Percentiles rank a stretch among this genome's conserved stretches.
phyloP scores from a whole-genome alignment of 2,329 filamentous ascomycete species.

The Cytospora piceae region DNA sequence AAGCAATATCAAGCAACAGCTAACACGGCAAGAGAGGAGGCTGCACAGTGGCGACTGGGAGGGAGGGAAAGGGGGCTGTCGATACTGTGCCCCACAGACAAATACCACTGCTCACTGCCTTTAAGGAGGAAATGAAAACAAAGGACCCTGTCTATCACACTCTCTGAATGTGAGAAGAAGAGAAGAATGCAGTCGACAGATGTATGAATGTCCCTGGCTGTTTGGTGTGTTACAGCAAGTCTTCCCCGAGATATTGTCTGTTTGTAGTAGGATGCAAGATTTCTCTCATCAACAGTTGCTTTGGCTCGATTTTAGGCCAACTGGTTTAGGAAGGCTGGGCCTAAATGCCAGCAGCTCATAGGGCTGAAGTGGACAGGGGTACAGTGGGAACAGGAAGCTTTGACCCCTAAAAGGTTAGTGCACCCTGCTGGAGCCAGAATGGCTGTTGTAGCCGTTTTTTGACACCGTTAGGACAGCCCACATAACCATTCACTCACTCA shows the following conservation, averaged over 20 bases:
- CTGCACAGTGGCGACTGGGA: neutral
- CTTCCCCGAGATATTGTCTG: neutral
- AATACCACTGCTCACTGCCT: neutral
- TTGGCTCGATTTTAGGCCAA: constrained; percentile 14
- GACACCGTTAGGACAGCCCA: neutral
- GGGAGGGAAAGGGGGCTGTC: neutral
- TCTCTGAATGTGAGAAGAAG: neutral
- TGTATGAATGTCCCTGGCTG: neutral
- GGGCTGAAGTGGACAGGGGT: constrained; percentile 14
- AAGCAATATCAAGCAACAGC: neutral
- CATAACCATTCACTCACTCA: neutral
- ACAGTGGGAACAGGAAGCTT: constrained; percentile 1
- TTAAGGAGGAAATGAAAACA: neutral
- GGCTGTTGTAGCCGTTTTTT: neutral
- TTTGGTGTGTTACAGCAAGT: neutral
- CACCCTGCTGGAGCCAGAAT: neutral
- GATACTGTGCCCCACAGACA: neutral
- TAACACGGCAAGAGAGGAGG: neutral
- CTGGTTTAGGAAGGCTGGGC: neutral
- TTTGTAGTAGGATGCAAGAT: neutral
- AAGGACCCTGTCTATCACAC: neutral
- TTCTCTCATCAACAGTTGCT: constrained; percentile 54
- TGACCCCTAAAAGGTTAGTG: constrained; percentile 5
- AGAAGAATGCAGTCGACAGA: neutral
- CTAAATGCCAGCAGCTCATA: constrained; percentile 3